phyloP scores from a whole-genome alignment of 164 flowering plant genomes.

The grape (Vitis vinifera) region DNA sequence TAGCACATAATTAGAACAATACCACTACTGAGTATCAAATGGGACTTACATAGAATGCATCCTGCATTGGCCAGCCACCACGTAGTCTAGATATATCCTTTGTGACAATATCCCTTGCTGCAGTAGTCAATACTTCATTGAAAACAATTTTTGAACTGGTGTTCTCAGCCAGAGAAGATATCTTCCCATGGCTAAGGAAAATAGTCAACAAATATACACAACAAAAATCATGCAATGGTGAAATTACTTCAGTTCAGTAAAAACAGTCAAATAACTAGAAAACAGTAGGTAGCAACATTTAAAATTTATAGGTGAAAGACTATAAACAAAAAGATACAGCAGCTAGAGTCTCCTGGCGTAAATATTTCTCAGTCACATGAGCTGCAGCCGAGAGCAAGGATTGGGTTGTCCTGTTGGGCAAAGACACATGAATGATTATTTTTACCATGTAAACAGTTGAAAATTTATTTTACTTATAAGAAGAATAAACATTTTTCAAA shows the following conservation, averaged over 20 bases:
- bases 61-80: slow-evolving; percentile 99
- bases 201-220: slow-evolving; percentile 5
- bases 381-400: slow-evolving; percentile 76
- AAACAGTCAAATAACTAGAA: background rate
- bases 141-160: slow-evolving; percentile 75
- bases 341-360: slow-evolving; percentile 83
- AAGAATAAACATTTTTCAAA: background rate
- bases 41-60: slow-evolving; percentile 82
- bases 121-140: slow-evolving; percentile 78
- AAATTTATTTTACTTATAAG: background rate
- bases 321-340: slow-evolving; percentile 75
- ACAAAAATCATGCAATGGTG: background rate
- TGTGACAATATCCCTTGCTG: slow-evolving; percentile 82
- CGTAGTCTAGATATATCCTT: slow-evolving; percentile 91
- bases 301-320: background rate
- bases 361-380: slow-evolving; percentile 77
- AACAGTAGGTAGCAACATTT: background rate
- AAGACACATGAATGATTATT: slow-evolving; percentile 4
- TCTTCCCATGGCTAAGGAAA: slow-evolving; percentile 55
- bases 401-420: slow-evolving; percentile 71
- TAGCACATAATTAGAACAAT: background rate
- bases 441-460: background rate
- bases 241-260: background rate
- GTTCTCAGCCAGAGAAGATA: slow-evolving; percentile 81
- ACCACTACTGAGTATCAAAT: background rate